A percentile compares a stretch with the other conserved stretches of the same genome.
phyloP scores from a whole-genome alignment of 352 stramenopile genomes.

The Phytophthora kernoviae region DNA sequence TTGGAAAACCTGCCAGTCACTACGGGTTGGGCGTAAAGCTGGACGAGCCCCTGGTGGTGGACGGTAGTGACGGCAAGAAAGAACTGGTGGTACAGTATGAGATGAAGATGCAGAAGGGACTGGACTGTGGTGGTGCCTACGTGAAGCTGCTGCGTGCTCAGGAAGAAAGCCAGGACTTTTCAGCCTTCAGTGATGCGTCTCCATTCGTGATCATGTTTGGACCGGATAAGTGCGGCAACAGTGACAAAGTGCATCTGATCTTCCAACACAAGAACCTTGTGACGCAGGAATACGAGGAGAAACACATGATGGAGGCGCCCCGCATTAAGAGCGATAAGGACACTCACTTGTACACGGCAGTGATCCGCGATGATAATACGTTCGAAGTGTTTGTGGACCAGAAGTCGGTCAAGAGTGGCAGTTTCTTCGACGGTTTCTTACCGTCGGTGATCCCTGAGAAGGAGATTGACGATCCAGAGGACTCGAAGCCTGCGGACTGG shows the following conservation, averaged over 20 bases:
- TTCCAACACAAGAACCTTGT: conserved; percentile 94
- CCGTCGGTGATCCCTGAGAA: conserved; percentile 88
- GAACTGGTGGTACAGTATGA: conserved; percentile 96
- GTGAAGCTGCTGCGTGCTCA: conserved; percentile 91
- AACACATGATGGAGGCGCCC: conserved; percentile 88
- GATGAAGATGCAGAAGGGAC: conserved; percentile 91
- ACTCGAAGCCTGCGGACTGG: conserved; percentile 94
- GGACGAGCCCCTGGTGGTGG: conserved; percentile 62
- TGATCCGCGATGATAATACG: conserved; percentile 90
- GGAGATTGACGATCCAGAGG: conserved; percentile 92
- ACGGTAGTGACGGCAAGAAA: conserved; percentile 71
- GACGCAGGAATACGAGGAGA: conserved; percentile 93
- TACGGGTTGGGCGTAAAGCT: conserved; percentile 83
- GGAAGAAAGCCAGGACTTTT: conserved; percentile 47
- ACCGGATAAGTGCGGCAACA: conserved; percentile 93
- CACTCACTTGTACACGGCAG: conserved; percentile 93
- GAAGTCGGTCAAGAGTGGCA: conserved; percentile 81
- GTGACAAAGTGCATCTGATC: conserved; percentile 96
- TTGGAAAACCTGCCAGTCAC: conserved; percentile 75
- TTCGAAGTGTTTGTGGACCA: conserved; percentile 94
- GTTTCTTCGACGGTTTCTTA: conserved; percentile 81
- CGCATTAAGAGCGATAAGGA: conserved; percentile 82
- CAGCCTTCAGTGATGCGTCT: conserved; percentile 80
- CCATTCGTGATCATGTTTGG: conserved; percentile 97
- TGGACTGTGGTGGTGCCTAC: conserved; percentile 93